Base-by-base conservation (phyloP, 1,284 basidiomycete genomes). In the Porogramme epimiltina region DNA sequence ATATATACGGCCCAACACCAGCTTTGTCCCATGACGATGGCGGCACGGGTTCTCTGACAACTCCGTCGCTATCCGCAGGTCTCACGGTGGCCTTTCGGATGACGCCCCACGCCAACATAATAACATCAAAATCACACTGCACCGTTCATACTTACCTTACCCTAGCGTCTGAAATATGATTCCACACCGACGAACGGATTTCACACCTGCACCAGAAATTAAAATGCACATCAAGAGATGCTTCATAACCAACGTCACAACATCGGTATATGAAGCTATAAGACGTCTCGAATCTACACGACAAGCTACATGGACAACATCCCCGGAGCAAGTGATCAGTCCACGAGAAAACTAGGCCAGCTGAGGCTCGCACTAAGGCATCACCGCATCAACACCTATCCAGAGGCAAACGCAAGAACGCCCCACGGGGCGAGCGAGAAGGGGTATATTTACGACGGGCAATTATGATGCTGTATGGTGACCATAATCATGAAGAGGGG, bases 301-400 rank as follows among this genome's bases (percentile, higher is more conserved):
- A 49, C 24, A 53, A 49, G 41, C 39, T 49, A 57, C 59, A 57
- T 59, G 62, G 60, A 54, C 62, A 61, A 55, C 37, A 31, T 25
- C 50, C 45, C 45, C 52, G n/a, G n/a, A 50, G 43, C n/a, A 40
- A 52, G 42, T 18, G 47, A 46, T 55, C 28, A 37, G n/a, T 37
- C 34, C 13, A 16, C 16, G 34, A 9, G 8, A 5, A 10, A 16
- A 37, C 34, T 5, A 37, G 34, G 34, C 34, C 34, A 37, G n/a
- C 34, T 37, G 10, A 5, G 34, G 34, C 34, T 37, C 34, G 34
- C 34, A 37, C 34, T 37, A n/a, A n/a, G 28, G 28, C 28, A 13
- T 25, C 47, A 47, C 49, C 53, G 50, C 57, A 56, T 57, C 58
- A 60, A 59, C 55, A 53, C 59, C 65, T 62, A 49, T 54, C 63